These are phyloP conservation scores for Astraeus odoratus DNA, from an alignment of 768 basidiomycete genomes.

Conservation along the genomic window DNA sequence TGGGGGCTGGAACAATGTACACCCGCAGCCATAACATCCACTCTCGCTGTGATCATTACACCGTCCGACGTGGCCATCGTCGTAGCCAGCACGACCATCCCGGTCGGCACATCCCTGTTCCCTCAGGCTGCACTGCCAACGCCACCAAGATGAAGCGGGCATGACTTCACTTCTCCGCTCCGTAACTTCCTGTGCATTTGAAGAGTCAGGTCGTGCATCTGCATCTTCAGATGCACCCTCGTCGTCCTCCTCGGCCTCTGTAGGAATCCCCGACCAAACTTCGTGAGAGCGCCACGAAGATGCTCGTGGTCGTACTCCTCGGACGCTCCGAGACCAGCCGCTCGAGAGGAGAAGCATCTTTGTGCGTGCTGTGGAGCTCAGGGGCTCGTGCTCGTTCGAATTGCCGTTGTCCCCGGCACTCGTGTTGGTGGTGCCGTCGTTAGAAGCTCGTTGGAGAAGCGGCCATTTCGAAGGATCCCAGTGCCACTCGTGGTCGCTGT, in stretches of 20 bases:
- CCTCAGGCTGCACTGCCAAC: too few species aligned
- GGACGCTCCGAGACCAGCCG: neutral
- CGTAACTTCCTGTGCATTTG: too few species aligned
- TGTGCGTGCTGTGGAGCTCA: neutral
- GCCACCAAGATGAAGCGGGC: too few species aligned
- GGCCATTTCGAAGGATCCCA: neutral
- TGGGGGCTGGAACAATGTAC: too few species aligned
- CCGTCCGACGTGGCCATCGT: too few species aligned
- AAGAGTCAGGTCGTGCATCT: too few species aligned
- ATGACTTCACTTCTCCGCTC: too few species aligned
- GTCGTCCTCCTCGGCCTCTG: neutral
- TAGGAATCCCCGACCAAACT: neutral
- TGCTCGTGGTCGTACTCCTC: neutral
- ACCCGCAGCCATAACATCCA: too few species aligned
- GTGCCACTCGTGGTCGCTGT: neutral
- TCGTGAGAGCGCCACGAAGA: neutral
- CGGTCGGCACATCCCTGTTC: too few species aligned
- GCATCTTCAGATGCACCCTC: neutral
- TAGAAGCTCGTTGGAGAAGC: neutral
- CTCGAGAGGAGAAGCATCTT: slow-evolving; percentile 1
- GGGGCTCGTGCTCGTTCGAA: neutral
- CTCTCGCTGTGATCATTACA: too few species aligned
- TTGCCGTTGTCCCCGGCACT: neutral
- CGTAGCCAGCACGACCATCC: neutral
- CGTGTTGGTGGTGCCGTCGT: neutral